phyloP scores from a whole-genome alignment of 2,329 filamentous ascomycete genomes.

The Claviceps arundinis region DNA sequence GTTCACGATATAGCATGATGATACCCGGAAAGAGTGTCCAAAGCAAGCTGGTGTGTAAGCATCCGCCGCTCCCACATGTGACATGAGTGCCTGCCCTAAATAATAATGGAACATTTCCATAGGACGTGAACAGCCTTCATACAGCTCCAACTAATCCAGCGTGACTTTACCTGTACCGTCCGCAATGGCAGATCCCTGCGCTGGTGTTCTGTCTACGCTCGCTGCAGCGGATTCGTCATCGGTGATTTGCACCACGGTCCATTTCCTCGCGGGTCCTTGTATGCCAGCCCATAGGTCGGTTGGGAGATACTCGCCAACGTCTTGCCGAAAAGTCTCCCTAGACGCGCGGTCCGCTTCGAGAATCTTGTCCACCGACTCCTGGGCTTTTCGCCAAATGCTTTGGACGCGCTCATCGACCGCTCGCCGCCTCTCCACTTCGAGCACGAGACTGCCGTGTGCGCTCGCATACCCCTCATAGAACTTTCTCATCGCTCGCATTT shows the following conservation, averaged over 20 bases:
- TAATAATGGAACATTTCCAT: too few species aligned
- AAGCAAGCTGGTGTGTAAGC: too few species aligned
- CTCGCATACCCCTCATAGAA: slow-evolving; percentile 80
- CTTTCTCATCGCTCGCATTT: slow-evolving; percentile 63
- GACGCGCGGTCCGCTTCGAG: slow-evolving; percentile 59
- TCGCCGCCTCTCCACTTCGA: slow-evolving; percentile 69
- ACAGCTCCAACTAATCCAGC: neutral
- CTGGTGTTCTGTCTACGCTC: slow-evolving; percentile 3
- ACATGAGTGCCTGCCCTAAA: too few species aligned
- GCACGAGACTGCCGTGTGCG: slow-evolving; percentile 71
- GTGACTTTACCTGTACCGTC: neutral
- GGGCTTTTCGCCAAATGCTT: slow-evolving; percentile 62
- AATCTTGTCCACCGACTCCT: slow-evolving; percentile 61
- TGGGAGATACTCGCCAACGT: slow-evolving; percentile 77
- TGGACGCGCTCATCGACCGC: slow-evolving; percentile 61
- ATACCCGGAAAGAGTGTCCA: too few species aligned
- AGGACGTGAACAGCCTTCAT: too few species aligned
- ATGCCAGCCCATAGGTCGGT: slow-evolving; percentile 78
- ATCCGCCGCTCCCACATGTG: too few species aligned
- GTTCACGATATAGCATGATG: too few species aligned
- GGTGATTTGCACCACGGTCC: slow-evolving; percentile 31
- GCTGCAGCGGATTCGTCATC: slow-evolving; percentile 12
- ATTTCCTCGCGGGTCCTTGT: slow-evolving; percentile 41
- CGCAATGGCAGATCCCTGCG: neutral
- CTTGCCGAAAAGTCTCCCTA: slow-evolving; percentile 64